Conservation (phyloP, 2,329 filamentous ascomycete genomes). For the Neoarthrinium moseri region DNA sequence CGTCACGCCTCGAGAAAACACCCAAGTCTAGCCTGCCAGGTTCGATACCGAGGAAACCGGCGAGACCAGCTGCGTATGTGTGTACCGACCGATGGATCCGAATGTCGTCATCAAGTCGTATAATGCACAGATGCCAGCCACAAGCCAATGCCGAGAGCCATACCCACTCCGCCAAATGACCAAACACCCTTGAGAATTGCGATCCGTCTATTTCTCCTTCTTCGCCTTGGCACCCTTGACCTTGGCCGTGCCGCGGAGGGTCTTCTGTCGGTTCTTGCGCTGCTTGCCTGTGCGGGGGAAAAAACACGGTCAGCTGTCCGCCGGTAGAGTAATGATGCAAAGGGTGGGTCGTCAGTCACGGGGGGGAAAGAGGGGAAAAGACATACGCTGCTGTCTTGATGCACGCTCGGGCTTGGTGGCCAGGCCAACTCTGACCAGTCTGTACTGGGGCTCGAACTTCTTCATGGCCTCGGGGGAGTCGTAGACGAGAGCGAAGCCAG, state of each 20-base stretch:
- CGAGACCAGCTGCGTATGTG: neutral
- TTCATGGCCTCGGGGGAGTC: slow-evolving; percentile 97
- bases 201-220: slow-evolving; percentile 79
- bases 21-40: neutral
- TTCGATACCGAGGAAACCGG: neutral
- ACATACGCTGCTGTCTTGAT: slow-evolving; percentile 98
- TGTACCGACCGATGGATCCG: neutral
- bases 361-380: slow-evolving; percentile 14
- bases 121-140: slow-evolving; percentile 28
- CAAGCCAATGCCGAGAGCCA: slow-evolving; percentile 30
- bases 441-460: slow-evolving; percentile 99
- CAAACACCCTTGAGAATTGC: slow-evolving; percentile 29
- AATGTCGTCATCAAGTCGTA: slow-evolving; percentile 15
- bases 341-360: no score
- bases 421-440: slow-evolving; percentile 89
- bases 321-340: no score
- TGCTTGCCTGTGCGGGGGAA: slow-evolving; percentile 80
- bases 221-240: slow-evolving; percentile 92
- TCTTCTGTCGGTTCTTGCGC: slow-evolving; percentile 99
- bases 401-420: slow-evolving; percentile 96
- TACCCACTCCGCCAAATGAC: slow-evolving; percentile 24
- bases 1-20: slow-evolving; percentile 21
- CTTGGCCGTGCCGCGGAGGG: slow-evolving; percentile 96
- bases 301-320: no score
- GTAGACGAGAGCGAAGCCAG: slow-evolving; percentile 98